Evolutionary conservation across 2,329 filamentous ascomycete genomes (phyloP), one percentile per base, ranked within the genome.

Genomic region (Stemphylium vesicarium): DNA sequence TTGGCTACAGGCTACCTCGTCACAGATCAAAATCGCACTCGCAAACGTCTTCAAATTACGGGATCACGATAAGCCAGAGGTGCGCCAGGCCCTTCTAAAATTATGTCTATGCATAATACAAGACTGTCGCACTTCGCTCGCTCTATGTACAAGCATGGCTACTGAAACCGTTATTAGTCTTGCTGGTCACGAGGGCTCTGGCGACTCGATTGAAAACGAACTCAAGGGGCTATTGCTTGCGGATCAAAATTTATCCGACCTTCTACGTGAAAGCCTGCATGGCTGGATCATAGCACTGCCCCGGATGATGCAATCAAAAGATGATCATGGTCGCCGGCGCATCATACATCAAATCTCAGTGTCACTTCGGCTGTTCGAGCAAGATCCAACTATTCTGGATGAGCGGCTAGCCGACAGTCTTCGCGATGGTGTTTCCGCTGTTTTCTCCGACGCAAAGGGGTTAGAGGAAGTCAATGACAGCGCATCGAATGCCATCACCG

Each of bases 271-370:
- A 24, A 88, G 85, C 0, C 81, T 96, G 0, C 90, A 94, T 72
- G 87, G 87, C 47, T 97, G 93, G 92, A 84, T 93, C 20, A 85
- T 86, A 2, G 88, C 91, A 36, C 82, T 99, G 15, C 88, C 94
- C 4, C 85, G 92, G 13, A 77, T 91, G 12, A 93, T 97, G 86
- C 91, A 94, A 71, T 85, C 87, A 8, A 89, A 87, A 62, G 92
- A 98, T 65, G 92, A 96, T 63, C 81, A 82, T n/a, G 80, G 83
- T 24, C 96, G 96, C 72, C 82, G 86, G 57, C 83, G 84, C 50
- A 86, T 88, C 2, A 83, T 98, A 22, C 83, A 84, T 24, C 91
- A 94, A 59, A 83, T 99, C n/a, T 85, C 88, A 12, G 88, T 87
- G 42, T 87, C 90, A 0, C 87, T 91, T 47, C 81, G 84, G 26